Conservation (phyloP, 116 monocot genomes). For the Cymodocea nodosa region DNA sequence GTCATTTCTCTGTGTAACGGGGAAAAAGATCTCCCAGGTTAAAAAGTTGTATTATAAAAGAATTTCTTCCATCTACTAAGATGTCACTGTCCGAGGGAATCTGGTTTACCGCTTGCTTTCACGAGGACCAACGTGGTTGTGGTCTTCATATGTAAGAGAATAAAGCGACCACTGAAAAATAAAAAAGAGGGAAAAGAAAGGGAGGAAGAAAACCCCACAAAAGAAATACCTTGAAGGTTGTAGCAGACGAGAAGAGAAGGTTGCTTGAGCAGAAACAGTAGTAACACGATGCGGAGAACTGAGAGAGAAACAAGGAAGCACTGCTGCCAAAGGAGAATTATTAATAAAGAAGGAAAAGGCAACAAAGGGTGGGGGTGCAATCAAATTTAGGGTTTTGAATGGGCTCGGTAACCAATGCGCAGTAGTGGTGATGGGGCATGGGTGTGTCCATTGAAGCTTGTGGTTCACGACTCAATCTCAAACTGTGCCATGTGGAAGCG, state of each 20-base stretch:
- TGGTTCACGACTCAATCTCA: slow-evolving; percentile 3
- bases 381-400: slow-evolving; percentile 6
- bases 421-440: background rate
- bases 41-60: too few species aligned
- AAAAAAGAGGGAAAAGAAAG: slow-evolving; percentile 11
- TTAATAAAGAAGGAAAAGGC: too few species aligned
- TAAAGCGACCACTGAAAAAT: slow-evolving; percentile 20
- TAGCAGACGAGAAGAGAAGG: background rate
- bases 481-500: background rate
- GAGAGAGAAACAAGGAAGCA: background rate
- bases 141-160: slow-evolving; percentile 25
- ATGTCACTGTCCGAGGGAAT: slow-evolving; percentile 56
- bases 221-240: background rate
- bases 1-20: too few species aligned
- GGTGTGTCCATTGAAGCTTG: slow-evolving; percentile 6
- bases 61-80: slow-evolving; percentile 15
- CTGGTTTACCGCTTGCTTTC: slow-evolving; percentile 64
- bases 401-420: slow-evolving; percentile 15
- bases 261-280: background rate
- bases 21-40: too few species aligned
- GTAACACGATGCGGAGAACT: background rate
- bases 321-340: too few species aligned
- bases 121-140: slow-evolving; percentile 44
- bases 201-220: background rate
- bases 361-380: background rate